Conservation (phyloP, 768 basidiomycete species). For the Cystofilobasidium ferigula region DNA sequence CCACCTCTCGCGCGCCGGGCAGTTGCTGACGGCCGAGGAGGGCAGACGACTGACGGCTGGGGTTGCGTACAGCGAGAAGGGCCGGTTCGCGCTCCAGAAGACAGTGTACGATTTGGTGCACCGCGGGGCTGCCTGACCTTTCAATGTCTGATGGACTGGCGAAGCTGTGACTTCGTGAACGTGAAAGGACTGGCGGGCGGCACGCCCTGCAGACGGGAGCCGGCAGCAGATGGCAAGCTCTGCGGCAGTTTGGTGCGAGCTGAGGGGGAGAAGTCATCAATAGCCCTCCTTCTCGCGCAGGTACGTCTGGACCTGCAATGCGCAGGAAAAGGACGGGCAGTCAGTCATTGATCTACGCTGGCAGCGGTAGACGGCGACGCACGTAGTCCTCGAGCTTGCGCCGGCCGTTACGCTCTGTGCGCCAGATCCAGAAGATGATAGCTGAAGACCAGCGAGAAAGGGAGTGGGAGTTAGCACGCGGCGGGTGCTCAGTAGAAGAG, state of each 20-base stretch:
- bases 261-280: no score
- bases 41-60: background rate
- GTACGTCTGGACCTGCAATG: background rate
- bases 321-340: no score
- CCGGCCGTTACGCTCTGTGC: slow-evolving; percentile 20
- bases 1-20: background rate
- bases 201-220: no score
- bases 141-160: no score
- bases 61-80: background rate
- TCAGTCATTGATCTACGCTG: background rate
- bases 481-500: background rate
- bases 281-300: background rate
- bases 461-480: background rate
- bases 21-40: background rate
- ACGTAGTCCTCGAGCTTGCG: slow-evolving; percentile 19
- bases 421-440: slow-evolving; percentile 27
- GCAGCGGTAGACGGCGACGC: background rate
- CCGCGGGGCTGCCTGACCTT: background rate
- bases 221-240: no score
- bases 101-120: background rate
- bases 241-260: no score
- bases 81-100: background rate
- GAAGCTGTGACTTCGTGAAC: no score
- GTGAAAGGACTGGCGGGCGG: no score
- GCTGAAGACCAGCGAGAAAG: background rate